Evolutionary conservation across 768 basidiomycete genomes (phyloP), one percentile per base, ranked within the genome.

Genomic region (Tylopilus felleus): DNA sequence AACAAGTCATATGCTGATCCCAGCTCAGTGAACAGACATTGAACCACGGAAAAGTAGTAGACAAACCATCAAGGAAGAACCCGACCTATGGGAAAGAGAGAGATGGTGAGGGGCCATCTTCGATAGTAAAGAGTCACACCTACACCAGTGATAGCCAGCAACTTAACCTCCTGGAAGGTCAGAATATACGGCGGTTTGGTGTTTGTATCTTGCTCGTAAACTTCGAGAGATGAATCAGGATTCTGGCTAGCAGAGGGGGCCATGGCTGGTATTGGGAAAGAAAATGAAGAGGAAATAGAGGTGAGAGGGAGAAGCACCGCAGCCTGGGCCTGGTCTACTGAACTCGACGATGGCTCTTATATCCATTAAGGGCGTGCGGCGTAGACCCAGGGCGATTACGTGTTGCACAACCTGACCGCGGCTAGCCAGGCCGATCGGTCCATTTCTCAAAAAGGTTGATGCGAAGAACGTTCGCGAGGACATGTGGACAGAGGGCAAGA

Each of bases 11-110:
- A 87, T 5, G 85, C 85, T 84, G 55, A 21, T 44, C 23, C n/a
- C n/a, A 31, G 13, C n/a, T 52, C 51, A 16, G 51, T 60, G 8
- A 65, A 41, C 21, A 14, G 7, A 29, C 36, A 21, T 40, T 27
- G 46, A 36, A 40, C 25, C 25, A 22, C 8, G 45, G 23, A 13
- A 27, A 21, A 9, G 10, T 8, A 16, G 19, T n/a, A 25, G 38
- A 65, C 79, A 41, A 53, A 84, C 84, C 85, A 65, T 87, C 85
- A 31, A 87, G 72, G 73, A 87, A 86, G 68, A 86, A 86, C 8
- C 85, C 85, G 47, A 85, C 80, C 83, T 84, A 52, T 1, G 27
- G 16, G n/a, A n/a, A 21, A 51, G 31, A 19, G 28, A 29, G 12
- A 36, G 6, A 36, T 17, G 16, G 38, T 19, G 8, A 39, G n/a